Evolutionary conservation across 768 basidiomycete genomes (phyloP).

Genomic region (Crassisporium funariophilum): DNA sequence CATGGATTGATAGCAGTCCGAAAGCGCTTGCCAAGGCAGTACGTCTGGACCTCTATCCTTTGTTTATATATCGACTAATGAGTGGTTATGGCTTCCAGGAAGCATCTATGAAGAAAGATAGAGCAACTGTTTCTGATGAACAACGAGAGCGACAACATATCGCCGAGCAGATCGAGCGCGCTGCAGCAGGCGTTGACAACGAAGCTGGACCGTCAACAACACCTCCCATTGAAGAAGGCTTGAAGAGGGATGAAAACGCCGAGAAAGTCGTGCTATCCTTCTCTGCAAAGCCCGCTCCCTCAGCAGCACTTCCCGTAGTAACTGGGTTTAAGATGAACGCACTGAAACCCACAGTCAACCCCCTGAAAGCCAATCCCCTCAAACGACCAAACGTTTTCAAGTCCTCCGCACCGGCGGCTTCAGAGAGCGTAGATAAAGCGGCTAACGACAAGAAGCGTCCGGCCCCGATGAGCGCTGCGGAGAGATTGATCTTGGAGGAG

Average conservation of each 20-base stretch:
- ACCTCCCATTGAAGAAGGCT: constrained; percentile 53
- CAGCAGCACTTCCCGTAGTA: constrained; percentile 35
- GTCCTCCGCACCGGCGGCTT: constrained; percentile 37
- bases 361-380: constrained; percentile 66
- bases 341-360: constrained; percentile 59
- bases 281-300: constrained; percentile 51
- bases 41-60: constrained; percentile 22
- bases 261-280: constrained; percentile 81
- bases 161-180: constrained; percentile 92
- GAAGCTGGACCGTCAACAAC: constrained; percentile 37
- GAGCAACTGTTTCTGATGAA: constrained; percentile 90
- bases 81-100: constrained; percentile 46
- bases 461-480: constrained; percentile 77
- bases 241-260: constrained; percentile 70
- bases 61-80: not conserved
- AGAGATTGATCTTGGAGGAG: constrained; percentile 86
- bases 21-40: constrained; percentile 91
- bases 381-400: constrained; percentile 81
- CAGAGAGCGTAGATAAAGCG: constrained; percentile 34
- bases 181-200: constrained; percentile 50
- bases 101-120: constrained; percentile 88
- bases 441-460: constrained; percentile 61
- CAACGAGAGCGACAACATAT: constrained; percentile 89
- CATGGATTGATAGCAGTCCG: constrained; percentile 97
- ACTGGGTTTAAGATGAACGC: constrained; percentile 63